These are phyloP conservation scores for Acacia melanoxylon DNA, from an alignment of 306 rosid genomes.

Conservation along the genomic window DNA sequence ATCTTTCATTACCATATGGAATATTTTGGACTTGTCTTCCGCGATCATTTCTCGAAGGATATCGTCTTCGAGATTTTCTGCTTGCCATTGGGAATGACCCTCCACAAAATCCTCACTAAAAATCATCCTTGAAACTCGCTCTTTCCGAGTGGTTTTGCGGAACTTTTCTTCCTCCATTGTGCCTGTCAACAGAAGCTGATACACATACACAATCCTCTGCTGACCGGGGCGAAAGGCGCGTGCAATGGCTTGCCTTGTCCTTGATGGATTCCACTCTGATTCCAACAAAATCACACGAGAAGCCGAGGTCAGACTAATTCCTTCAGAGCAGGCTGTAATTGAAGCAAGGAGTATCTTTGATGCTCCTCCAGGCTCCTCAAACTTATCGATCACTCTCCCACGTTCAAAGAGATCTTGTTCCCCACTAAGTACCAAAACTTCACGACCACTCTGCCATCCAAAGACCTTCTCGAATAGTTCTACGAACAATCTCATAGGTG, in stretches of 20 bases:
- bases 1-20: constrained; percentile 92
- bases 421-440: constrained; percentile 78
- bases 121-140: constrained; percentile 95
- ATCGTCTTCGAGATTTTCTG: constrained; percentile 88
- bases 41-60: constrained; percentile 81
- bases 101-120: constrained; percentile 92
- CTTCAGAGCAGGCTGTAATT: constrained; percentile 95
- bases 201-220: constrained; percentile 82
- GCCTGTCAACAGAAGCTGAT: constrained; percentile 80
- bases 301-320: constrained; percentile 94
- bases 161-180: constrained; percentile 87
- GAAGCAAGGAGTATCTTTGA: constrained; percentile 92
- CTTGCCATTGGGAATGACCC: constrained; percentile 90
- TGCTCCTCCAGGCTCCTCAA: constrained; percentile 72
- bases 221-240: constrained; percentile 96
- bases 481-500: constrained; percentile 71
- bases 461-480: constrained; percentile 80
- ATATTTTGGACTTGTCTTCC: constrained; percentile 72
- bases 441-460: constrained; percentile 69
- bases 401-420: constrained; percentile 90
- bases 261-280: constrained; percentile 96
- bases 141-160: constrained; percentile 86
- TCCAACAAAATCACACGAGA: constrained; percentile 88
- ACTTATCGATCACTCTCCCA: constrained; percentile 84
- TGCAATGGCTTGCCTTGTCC: constrained; percentile 94